These are phyloP conservation scores for Eimeria nieschulzi DNA, from an alignment of 169 alveolate genomes.

Conservation along the genomic window DNA sequence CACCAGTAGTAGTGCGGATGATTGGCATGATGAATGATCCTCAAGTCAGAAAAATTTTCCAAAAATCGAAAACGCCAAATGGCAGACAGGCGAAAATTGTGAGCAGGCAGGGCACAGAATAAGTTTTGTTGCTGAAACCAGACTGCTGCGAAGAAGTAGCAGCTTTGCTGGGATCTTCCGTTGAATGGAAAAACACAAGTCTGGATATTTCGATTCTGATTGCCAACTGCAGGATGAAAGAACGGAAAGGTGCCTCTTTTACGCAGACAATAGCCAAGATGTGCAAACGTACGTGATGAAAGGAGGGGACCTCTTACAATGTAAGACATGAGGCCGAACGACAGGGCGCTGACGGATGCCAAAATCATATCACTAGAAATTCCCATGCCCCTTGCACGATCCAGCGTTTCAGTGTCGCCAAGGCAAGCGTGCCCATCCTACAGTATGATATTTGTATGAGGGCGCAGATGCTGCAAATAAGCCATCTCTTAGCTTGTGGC, in stretches of 20 bases:
- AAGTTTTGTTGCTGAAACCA: too few species aligned
- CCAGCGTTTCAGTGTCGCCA: too few species aligned
- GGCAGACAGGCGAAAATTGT: conserved; percentile 45
- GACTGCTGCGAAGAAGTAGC: too few species aligned
- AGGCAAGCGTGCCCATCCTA: too few species aligned
- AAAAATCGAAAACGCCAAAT: conserved; percentile 42
- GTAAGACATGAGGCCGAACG: neutral
- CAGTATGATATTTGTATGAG: too few species aligned
- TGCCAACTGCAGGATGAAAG: conserved; percentile 27
- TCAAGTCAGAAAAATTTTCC: conserved; percentile 35
- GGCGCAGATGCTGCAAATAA: too few species aligned
- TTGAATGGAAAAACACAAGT: too few species aligned
- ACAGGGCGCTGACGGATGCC: neutral
- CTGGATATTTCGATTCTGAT: too few species aligned
- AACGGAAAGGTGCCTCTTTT: conserved; percentile 61
- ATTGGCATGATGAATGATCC: conserved; percentile 61
- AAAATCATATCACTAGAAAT: too few species aligned
- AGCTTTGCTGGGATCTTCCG: too few species aligned
- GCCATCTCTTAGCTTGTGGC: too few species aligned
- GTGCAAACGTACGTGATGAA: conserved; percentile 58
- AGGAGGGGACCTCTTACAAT: conserved; percentile 47
- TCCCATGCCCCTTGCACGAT: too few species aligned
- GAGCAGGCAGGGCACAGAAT: neutral
- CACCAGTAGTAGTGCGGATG: conserved; percentile 70
- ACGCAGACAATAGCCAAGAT: conserved; percentile 58